A percentile compares a stretch with the other conserved stretches of the same genome.
Conservation (phyloP, 1,139 yeast genomes). For the Candida sp. region DNA sequence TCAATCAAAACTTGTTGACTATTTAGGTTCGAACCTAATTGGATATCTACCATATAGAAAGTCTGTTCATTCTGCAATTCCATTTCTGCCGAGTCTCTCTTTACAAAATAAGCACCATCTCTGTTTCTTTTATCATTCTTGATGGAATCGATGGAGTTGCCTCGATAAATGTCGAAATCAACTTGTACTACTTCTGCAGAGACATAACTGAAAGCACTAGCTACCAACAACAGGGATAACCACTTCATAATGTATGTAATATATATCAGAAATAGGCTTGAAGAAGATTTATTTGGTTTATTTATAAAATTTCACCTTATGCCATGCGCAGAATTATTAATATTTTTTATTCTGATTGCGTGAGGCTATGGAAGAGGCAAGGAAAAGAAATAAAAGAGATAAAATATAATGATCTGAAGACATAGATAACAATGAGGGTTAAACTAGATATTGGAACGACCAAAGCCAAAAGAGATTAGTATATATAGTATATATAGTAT, state of each 20-base stretch:
- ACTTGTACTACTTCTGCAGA: constrained; percentile 13
- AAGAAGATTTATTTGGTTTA: too few relatives aligned
- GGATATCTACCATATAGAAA: constrained; percentile 45
- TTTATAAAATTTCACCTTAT: not conserved
- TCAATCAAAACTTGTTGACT: constrained; percentile 34
- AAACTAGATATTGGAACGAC: too few relatives aligned
- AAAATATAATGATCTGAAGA: too few relatives aligned
- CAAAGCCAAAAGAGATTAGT: too few relatives aligned
- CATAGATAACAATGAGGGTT: too few relatives aligned
- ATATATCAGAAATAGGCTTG: too few relatives aligned
- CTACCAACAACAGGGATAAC: not conserved
- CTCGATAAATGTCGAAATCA: constrained; percentile 26
- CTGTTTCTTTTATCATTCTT: constrained; percentile 6
- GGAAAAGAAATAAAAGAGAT: too few relatives aligned
- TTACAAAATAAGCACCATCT: constrained; percentile 12
- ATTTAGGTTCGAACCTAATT: constrained; percentile 31
- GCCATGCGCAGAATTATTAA: too few relatives aligned
- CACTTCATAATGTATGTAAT: not conserved
- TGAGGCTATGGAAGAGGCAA: too few relatives aligned
- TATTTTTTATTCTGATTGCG: too few relatives aligned
- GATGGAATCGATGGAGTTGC: constrained; percentile 16
- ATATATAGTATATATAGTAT: too few relatives aligned
- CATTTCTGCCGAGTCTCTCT: constrained; percentile 35
- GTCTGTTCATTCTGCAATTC: constrained; percentile 40
- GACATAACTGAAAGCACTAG: not conserved